A percentile compares a stretch with the other conserved stretches of the same genome.
These are phyloP conservation scores for Trifolium repens DNA, from an alignment of 306 rosid genomes.

Conservation along the genomic window DNA sequence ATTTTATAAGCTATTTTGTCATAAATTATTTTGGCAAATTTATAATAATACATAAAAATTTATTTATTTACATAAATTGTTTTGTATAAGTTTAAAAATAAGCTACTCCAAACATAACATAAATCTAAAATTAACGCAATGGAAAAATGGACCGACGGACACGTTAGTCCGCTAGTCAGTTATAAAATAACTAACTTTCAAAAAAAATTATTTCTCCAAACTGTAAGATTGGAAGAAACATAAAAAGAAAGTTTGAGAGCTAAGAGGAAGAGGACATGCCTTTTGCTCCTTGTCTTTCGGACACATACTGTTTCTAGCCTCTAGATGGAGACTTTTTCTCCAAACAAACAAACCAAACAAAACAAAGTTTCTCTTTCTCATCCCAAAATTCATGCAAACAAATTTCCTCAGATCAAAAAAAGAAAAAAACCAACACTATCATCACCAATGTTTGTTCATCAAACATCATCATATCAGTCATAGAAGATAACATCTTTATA, in stretches of 20 bases:
- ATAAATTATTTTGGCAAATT: no score
- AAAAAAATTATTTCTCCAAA: background rate
- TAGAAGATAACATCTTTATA: constrained; percentile 4
- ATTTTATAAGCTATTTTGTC: no score
- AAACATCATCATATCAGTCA: constrained; percentile 23
- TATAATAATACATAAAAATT: no score
- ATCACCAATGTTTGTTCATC: constrained; percentile 31
- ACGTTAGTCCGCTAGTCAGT: no score
- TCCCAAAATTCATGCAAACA: constrained; percentile 35
- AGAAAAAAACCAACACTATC: background rate
- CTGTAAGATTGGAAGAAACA: constrained; percentile 18
- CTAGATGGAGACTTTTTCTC: constrained; percentile 61
- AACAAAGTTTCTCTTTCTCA: constrained; percentile 45
- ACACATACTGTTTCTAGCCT: constrained; percentile 48
- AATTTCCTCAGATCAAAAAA: constrained; percentile 9
- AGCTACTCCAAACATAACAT: no score
- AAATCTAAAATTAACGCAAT: no score
- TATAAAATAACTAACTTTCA: background rate
- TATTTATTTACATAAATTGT: no score
- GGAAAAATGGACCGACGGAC: no score
- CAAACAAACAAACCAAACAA: constrained; percentile 11
- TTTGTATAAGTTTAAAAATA: no score
- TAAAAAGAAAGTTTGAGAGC: background rate
- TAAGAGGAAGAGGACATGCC: constrained; percentile 38
- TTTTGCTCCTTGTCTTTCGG: constrained; percentile 58